Conservation (phyloP, 306 rosid genomes). For the Canavalia ensiformis region DNA sequence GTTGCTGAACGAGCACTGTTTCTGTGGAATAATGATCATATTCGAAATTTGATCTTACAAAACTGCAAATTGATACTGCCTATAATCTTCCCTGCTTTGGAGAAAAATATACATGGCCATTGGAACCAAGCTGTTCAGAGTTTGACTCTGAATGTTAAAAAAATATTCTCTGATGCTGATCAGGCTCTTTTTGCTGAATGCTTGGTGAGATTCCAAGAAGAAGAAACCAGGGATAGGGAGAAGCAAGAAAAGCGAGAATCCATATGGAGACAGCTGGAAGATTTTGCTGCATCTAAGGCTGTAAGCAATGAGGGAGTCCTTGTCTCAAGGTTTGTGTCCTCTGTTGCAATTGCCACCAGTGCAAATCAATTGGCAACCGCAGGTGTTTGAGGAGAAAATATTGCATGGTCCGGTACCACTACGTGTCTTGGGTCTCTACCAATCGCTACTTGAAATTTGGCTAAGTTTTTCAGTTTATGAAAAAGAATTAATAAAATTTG, state of each 20-base stretch:
- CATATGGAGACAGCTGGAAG: constrained; percentile 69
- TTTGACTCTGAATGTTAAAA: constrained; percentile 69
- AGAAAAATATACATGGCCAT: constrained; percentile 63
- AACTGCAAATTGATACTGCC: constrained; percentile 67
- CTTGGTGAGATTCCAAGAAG: constrained; percentile 60
- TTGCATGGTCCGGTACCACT: too few relatives aligned
- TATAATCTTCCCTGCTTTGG: constrained; percentile 67
- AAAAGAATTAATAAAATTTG: too few relatives aligned
- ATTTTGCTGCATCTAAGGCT: constrained; percentile 60
- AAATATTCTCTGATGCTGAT: constrained; percentile 68
- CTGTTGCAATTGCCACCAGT: constrained; percentile 53
- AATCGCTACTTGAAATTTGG: too few relatives aligned
- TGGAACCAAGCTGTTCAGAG: constrained; percentile 83
- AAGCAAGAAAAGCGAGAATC: constrained; percentile 64
- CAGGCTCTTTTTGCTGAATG: constrained; percentile 65
- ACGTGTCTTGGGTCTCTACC: too few relatives aligned
- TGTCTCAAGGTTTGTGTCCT: constrained; percentile 57
- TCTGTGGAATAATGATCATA: constrained; percentile 77
- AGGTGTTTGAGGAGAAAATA: constrained; percentile 35
- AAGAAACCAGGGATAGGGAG: constrained; percentile 63
- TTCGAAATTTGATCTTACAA: constrained; percentile 69
- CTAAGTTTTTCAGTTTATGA: too few relatives aligned
- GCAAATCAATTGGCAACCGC: constrained; percentile 49
- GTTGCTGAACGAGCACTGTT: constrained; percentile 82
- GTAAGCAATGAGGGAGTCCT: constrained; percentile 63